These are phyloP conservation scores for Gossypium thurberi DNA, from an alignment of 345 rosid species.

Conservation along the genomic window DNA sequence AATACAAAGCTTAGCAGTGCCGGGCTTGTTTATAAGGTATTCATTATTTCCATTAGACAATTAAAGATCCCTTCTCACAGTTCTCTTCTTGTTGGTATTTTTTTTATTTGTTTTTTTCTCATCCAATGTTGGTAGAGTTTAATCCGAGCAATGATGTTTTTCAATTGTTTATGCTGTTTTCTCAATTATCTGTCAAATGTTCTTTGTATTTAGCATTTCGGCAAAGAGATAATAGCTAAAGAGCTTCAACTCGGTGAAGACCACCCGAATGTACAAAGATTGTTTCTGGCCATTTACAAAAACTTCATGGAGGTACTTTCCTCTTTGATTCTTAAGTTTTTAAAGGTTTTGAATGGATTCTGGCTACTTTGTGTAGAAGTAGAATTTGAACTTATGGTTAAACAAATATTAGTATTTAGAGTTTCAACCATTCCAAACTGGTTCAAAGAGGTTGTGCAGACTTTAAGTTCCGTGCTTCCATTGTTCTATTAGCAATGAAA, in stretches of 20 bases:
- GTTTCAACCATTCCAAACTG: not conserved
- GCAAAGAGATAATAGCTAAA: constrained; percentile 87
- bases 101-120: not conserved
- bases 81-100: not conserved
- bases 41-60: not conserved
- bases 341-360: not conserved
- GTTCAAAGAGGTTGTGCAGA: not conserved
- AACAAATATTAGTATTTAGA: not conserved
- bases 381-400: not conserved
- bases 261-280: constrained; percentile 67
- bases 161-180: not conserved
- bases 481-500: too few relatives aligned
- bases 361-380: not conserved
- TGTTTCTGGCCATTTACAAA: constrained; percentile 77
- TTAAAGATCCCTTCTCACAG: not conserved
- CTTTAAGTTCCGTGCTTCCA: not conserved
- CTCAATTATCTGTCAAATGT: not conserved
- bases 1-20: constrained; percentile 90
- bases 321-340: not conserved
- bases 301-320: constrained; percentile 80
- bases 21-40: constrained; percentile 91
- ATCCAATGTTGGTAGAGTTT: not conserved
- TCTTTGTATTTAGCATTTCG: constrained; percentile 60
- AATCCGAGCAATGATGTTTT: not conserved
- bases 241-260: constrained; percentile 69